Percentiles rank a stretch among this genome's conserved stretches.
Conservation (phyloP, 2,329 filamentous ascomycete genomes). For the Colletotrichum echinochloae region DNA sequence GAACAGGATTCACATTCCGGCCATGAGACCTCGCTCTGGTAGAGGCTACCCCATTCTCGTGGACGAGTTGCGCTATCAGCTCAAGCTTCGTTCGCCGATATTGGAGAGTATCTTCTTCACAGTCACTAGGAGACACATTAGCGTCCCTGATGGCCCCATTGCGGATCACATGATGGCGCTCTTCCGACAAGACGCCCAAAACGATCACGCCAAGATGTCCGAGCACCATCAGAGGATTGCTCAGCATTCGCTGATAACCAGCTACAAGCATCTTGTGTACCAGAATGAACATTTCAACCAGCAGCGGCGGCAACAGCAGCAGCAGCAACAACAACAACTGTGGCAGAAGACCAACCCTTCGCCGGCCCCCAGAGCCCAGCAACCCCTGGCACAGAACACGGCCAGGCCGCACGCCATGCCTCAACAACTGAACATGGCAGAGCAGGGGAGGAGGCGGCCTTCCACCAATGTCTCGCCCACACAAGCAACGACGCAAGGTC, state of each 20-base stretch:
- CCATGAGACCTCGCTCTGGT: slow-evolving; percentile 45
- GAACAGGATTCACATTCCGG: slow-evolving; percentile 48
- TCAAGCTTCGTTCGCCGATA: slow-evolving; percentile 62
- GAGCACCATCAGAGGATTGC: slow-evolving; percentile 12
- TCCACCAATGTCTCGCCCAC: slow-evolving; percentile 10
- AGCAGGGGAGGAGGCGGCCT: slow-evolving; percentile 2
- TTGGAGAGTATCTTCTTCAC: slow-evolving; percentile 68
- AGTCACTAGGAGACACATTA: slow-evolving; percentile 61
- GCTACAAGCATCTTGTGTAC: slow-evolving; percentile 21
- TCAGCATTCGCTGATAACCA: slow-evolving; percentile 21
- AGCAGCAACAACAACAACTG: neutral
- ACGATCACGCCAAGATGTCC: slow-evolving; percentile 36
- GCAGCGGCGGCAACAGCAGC: neutral
- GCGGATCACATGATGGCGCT: slow-evolving; percentile 49
- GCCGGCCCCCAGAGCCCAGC: neutral
- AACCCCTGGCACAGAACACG: neutral
- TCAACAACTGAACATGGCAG: slow-evolving; percentile 10
- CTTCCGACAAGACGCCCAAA: slow-evolving; percentile 37
- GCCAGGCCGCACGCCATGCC: neutral
- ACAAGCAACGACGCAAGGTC: neutral
- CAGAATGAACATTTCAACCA: neutral
- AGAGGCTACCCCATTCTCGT: slow-evolving; percentile 66
- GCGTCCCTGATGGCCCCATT: slow-evolving; percentile 50
- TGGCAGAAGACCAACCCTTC: slow-evolving; percentile 1
- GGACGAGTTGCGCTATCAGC: slow-evolving; percentile 62